Percentiles rank a stretch among this genome's conserved stretches.
These are phyloP conservation scores for Annulohypoxylon stygium DNA, from an alignment of 495 filamentous ascomycete species.

Conservation along the genomic window DNA sequence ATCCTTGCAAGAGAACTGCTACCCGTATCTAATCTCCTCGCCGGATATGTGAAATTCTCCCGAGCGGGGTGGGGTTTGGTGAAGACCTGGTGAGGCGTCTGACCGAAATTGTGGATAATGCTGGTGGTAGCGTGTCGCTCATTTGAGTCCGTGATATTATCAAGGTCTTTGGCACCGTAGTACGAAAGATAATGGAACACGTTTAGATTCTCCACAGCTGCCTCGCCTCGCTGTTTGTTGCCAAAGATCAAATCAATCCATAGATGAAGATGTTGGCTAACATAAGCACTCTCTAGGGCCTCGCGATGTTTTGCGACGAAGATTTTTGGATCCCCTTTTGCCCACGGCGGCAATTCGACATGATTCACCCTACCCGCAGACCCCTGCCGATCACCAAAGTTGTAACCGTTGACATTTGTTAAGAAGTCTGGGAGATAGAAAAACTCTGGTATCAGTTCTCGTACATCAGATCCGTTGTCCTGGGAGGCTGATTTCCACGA, in stretches of 20 bases:
- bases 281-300: conserved; percentile 93
- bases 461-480: conserved; percentile 91
- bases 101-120: conserved; percentile 98
- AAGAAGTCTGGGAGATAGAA: conserved; percentile 96
- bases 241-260: conserved; percentile 99
- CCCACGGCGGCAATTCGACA: conserved; percentile 92
- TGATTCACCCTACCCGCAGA: conserved; percentile 81
- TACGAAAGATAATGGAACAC: conserved; percentile 97
- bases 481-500: conserved; percentile 92
- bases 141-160: conserved; percentile 88
- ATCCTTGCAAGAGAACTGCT: conserved; percentile 82
- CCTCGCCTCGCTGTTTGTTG: conserved; percentile 93
- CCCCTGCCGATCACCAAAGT: conserved; percentile 89
- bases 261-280: conserved; percentile 87
- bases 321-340: conserved; percentile 94
- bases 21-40: conserved; percentile 79
- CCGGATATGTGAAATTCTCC: conserved; percentile 73
- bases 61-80: conserved; percentile 78
- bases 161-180: conserved; percentile 91
- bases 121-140: conserved; percentile 89
- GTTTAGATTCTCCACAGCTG: conserved; percentile 90
- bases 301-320: conserved; percentile 95
- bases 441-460: conserved; percentile 95
- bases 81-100: conserved; percentile 96
- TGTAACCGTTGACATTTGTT: conserved; percentile 89